Conservation (phyloP, 495 filamentous ascomycete species). For the Xylaria nigripes region DNA sequence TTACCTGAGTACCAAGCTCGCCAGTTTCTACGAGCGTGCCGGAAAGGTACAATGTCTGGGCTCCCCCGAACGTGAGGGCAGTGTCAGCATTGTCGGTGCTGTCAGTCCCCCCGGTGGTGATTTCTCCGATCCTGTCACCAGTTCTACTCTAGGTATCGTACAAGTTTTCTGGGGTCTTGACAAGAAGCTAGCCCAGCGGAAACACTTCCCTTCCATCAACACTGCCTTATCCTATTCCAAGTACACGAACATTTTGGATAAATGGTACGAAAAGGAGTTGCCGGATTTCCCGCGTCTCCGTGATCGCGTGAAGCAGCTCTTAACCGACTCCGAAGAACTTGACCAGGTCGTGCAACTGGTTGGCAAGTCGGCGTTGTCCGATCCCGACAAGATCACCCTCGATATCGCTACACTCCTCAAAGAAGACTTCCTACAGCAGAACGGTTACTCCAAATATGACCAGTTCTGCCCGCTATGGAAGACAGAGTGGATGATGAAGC, state of each 20-base stretch:
- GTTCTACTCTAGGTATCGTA: constrained; percentile 89
- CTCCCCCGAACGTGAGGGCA: constrained; percentile 77
- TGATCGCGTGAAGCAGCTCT: constrained; percentile 83
- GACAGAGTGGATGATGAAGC: constrained; percentile 99
- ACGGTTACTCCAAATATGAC: constrained; percentile 98
- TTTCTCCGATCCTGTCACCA: constrained; percentile 98
- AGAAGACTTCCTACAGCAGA: constrained; percentile 98
- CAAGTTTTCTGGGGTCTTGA: constrained; percentile 99
- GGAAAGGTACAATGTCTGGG: constrained; percentile 79
- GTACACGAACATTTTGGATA: constrained; percentile 79
- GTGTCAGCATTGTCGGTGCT: constrained; percentile 95
- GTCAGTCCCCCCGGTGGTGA: constrained; percentile 97
- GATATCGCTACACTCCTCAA: constrained; percentile 89
- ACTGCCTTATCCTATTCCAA: constrained; percentile 95
- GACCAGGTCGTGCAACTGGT: constrained; percentile 99
- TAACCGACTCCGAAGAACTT: constrained; percentile 91
- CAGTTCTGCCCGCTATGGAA: constrained; percentile 99
- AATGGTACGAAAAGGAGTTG: constrained; percentile 84
- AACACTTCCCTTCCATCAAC: constrained; percentile 99
- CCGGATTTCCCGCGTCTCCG: constrained; percentile 90
- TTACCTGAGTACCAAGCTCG: constrained; percentile 92
- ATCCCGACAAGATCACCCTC: constrained; percentile 96
- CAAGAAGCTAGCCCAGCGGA: constrained; percentile 97
- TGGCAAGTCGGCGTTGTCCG: constrained; percentile 91
- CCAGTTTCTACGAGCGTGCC: constrained; percentile 98